phyloP scores from a whole-genome alignment of 768 basidiomycete species.

The Suillus placidus region DNA sequence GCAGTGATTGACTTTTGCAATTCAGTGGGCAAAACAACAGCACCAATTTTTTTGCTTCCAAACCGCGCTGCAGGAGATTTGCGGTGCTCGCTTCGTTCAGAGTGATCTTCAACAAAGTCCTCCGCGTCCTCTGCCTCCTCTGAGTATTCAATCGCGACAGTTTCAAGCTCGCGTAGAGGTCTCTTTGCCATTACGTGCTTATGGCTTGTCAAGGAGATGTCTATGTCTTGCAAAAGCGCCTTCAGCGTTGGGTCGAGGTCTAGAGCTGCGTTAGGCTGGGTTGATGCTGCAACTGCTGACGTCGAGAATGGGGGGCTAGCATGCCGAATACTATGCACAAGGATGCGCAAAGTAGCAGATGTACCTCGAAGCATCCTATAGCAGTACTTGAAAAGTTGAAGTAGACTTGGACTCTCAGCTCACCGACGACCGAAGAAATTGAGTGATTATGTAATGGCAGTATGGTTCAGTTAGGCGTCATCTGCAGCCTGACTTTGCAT shows the following conservation, averaged over 20 bases:
- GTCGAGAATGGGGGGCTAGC: slow-evolving; percentile 34
- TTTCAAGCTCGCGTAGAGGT: slow-evolving; percentile 57
- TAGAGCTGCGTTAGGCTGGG: slow-evolving; percentile 60
- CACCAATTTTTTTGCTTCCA: slow-evolving; percentile 73
- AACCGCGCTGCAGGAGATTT: slow-evolving; percentile 84
- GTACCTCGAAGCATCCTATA: slow-evolving; percentile 28
- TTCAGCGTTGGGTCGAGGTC: slow-evolving; percentile 68
- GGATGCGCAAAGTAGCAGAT: slow-evolving; percentile 27
- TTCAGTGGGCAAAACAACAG: slow-evolving; percentile 72
- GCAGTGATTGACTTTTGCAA: slow-evolving; percentile 64
- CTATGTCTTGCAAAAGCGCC: slow-evolving; percentile 65
- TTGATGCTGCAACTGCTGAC: slow-evolving; percentile 29
- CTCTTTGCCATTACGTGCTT: slow-evolving; percentile 37
- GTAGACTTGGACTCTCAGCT: not conserved
- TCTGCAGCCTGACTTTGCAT: not conserved
- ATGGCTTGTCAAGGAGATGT: slow-evolving; percentile 54
- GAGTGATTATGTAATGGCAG: slow-evolving; percentile 21
- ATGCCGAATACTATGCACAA: slow-evolving; percentile 27
- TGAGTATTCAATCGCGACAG: slow-evolving; percentile 42
- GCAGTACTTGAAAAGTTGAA: not conserved
- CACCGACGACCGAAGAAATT: not conserved
- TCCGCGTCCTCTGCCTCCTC: slow-evolving; percentile 38
- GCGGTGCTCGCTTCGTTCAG: slow-evolving; percentile 39
- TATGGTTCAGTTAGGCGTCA: not conserved
- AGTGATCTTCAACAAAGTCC: slow-evolving; percentile 30